phyloP scores from a whole-genome alignment of 192 early-diverging fungal species.

The Backusella tuberculispora region DNA sequence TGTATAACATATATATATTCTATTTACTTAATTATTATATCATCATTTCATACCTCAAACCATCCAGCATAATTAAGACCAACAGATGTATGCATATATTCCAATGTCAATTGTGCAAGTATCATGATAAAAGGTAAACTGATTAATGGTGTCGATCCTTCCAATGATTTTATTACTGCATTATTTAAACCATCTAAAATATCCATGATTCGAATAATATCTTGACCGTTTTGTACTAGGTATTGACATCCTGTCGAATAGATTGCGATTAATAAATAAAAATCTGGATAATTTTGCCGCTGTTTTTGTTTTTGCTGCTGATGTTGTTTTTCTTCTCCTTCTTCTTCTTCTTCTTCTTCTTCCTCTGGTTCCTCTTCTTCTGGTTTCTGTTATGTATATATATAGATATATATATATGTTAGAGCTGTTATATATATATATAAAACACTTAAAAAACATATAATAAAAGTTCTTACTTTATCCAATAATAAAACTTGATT shows the following conservation, averaged over 20 bases:
- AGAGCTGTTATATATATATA: background rate
- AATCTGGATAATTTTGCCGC: background rate
- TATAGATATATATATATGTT: background rate
- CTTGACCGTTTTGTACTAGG: background rate
- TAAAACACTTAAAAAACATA: too few relatives aligned
- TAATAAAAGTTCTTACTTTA: too few relatives aligned
- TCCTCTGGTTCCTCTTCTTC: background rate
- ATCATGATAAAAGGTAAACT: background rate
- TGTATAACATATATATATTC: too few relatives aligned
- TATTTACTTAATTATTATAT: too few relatives aligned
- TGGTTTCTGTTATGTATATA: background rate
- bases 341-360: too few relatives aligned
- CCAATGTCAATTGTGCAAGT: background rate
- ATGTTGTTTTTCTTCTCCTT: too few relatives aligned
- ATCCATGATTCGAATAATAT: background rate
- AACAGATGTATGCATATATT: background rate
- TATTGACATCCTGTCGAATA: background rate
- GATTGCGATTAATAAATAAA: background rate
- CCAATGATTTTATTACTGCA: background rate
- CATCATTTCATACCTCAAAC: background rate
- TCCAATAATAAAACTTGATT: background rate
- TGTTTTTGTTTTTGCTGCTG: too few relatives aligned
- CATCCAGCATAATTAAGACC: constrained; percentile 1
- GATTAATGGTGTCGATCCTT: background rate
- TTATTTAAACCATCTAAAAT: background rate